Evolutionary conservation across 2,329 filamentous ascomycete species (phyloP).

Genomic region (Talaromyces sp.): DNA sequence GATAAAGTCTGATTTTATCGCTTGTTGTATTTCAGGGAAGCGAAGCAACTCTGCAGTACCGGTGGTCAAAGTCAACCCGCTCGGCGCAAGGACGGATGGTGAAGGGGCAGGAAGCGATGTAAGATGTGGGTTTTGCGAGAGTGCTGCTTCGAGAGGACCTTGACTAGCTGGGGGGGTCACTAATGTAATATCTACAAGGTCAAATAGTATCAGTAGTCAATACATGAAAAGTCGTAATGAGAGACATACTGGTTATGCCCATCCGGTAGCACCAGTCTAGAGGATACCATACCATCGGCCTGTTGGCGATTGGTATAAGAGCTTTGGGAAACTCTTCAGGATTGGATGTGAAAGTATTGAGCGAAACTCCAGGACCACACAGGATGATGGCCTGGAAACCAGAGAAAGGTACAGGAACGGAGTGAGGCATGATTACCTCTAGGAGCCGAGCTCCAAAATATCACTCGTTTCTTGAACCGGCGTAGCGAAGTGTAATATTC

Average conservation of each 20-base stretch:
- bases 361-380: conserved; percentile 48
- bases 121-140: conserved; percentile 50
- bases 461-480: not conserved
- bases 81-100: conserved; percentile 71
- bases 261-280: conserved; percentile 50
- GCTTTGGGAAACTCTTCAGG: conserved; percentile 50
- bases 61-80: conserved; percentile 73
- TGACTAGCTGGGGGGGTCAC: conserved; percentile 46
- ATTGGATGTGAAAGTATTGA: conserved; percentile 51
- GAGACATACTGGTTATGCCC: conserved; percentile 42
- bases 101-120: conserved; percentile 49
- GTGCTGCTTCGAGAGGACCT: conserved; percentile 44
- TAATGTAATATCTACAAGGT: conserved; percentile 43
- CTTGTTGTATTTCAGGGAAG: conserved; percentile 73
- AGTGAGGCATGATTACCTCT: conserved; percentile 29
- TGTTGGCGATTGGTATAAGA: conserved; percentile 49
- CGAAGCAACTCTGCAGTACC: conserved; percentile 87
- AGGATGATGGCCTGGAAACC: conserved; percentile 50
- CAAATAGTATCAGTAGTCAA: not conserved
- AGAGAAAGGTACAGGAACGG: conserved; percentile 54
- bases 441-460: not conserved
- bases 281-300: conserved; percentile 51
- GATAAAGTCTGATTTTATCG: conserved; percentile 80
- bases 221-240: not conserved
- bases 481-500: not conserved